phyloP scores from a whole-genome alignment of 2,329 filamentous ascomycete species.

The Colletotrichum shisoi region DNA sequence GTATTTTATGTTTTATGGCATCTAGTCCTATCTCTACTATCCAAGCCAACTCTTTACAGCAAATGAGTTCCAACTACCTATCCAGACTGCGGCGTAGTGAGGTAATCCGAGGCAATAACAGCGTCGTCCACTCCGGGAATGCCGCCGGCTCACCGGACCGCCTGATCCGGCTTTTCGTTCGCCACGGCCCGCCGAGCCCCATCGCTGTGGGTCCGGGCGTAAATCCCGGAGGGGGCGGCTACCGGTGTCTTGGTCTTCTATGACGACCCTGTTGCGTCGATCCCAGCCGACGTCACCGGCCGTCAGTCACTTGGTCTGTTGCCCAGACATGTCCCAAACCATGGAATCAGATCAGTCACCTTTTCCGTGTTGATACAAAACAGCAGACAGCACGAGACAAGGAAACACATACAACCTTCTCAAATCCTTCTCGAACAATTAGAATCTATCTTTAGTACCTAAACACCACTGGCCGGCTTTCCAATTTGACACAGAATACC shows the following conservation, averaged over 20 bases:
- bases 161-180: constrained; percentile 14
- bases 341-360: not conserved
- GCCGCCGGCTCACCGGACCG: not conserved
- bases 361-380: not conserved
- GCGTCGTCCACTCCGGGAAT: not conserved
- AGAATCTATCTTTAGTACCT: not conserved
- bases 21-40: not conserved
- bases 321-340: not conserved
- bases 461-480: not conserved
- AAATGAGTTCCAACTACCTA: too few species aligned
- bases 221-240: not conserved
- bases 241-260: constrained; percentile 5
- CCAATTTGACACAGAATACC: too few species aligned
- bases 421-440: not conserved
- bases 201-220: constrained; percentile 14
- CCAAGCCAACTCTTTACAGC: not conserved
- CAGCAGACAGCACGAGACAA: not conserved
- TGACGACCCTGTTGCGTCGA: constrained; percentile 39
- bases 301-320: constrained; percentile 23
- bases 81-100: not conserved
- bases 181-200: constrained; percentile 18
- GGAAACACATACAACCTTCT: not conserved
- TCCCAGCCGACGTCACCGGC: constrained; percentile 31
- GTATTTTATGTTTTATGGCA: too few species aligned
- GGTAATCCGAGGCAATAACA: not conserved